phyloP scores from a whole-genome alignment of 2,329 filamentous ascomycete genomes.

The Colletotrichum scovillei region DNA sequence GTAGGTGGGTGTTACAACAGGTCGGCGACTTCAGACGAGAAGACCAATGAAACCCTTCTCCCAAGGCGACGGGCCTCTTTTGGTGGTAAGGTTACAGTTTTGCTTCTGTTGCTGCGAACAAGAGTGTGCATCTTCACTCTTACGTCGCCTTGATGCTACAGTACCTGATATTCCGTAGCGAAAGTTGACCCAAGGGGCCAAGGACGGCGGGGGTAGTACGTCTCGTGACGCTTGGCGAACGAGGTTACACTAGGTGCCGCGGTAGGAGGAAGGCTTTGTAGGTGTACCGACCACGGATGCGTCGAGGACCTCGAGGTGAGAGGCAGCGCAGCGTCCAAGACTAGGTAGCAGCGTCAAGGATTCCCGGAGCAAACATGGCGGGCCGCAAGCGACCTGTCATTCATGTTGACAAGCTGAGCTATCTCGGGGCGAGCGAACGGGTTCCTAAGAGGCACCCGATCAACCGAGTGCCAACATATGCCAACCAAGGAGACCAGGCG shows the following conservation, averaged over 20 bases:
- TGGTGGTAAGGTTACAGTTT: neutral
- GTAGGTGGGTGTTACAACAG: neutral
- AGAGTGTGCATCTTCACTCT: neutral
- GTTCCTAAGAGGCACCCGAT: conserved; percentile 7
- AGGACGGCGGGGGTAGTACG: neutral
- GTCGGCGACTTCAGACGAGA: conserved; percentile 10
- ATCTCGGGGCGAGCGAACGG: neutral
- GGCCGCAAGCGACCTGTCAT: conserved; percentile 3
- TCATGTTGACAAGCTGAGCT: conserved; percentile 12
- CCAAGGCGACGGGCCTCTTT: neutral
- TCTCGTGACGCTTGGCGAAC: neutral
- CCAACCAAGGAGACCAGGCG: neutral
- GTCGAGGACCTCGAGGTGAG: neutral
- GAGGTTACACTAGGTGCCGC: neutral
- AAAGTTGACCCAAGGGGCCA: neutral
- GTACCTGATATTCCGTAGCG: neutral
- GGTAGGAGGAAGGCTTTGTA: neutral
- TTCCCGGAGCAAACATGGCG: conserved; percentile 10
- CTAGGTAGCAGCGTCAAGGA: neutral
- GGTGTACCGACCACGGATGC: neutral
- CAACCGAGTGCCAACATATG: neutral
- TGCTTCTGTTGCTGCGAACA: neutral
- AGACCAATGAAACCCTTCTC: neutral
- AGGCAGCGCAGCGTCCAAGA: neutral
- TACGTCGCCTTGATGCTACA: neutral